Conservation (phyloP, 495 filamentous ascomycete species). For the Trichoderma parareesei region DNA sequence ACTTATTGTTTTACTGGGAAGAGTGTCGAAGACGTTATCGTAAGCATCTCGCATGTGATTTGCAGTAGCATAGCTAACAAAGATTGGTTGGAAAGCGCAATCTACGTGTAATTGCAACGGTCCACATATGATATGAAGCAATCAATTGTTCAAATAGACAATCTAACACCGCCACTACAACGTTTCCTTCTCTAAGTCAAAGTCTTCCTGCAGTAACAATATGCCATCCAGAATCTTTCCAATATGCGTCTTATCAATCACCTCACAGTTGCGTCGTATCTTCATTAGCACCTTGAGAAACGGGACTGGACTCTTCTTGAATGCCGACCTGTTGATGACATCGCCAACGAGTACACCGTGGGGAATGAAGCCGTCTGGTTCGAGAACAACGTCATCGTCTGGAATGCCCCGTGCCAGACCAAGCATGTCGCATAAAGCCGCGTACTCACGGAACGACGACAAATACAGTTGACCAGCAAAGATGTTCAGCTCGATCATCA, state of each 20-base stretch:
- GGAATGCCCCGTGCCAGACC: conserved; percentile 35
- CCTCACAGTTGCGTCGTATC: conserved; percentile 43
- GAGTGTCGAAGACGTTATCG: no score
- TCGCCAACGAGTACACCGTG: conserved; percentile 9
- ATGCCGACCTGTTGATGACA: conserved; percentile 22
- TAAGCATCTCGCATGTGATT: no score
- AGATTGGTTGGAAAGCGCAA: no score
- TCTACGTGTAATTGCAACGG: no score
- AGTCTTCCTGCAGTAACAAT: conserved; percentile 29
- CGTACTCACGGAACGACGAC: conserved; percentile 43
- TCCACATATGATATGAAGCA: no score
- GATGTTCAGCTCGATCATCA: conserved; percentile 48
- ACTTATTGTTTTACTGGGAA: no score
- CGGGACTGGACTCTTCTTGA: conserved; percentile 42
- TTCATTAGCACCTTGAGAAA: conserved; percentile 42
- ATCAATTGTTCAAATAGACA: no score
- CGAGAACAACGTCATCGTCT: conserved; percentile 32
- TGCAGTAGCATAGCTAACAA: no score
- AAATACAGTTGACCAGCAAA: conserved; percentile 65
- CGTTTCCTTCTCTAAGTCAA: background rate
- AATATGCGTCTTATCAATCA: conserved; percentile 46
- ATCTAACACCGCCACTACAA: no score
- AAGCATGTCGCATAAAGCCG: conserved; percentile 43
- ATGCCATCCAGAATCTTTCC: conserved; percentile 38
- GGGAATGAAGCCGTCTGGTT: background rate